Evolutionary conservation across 2,329 filamentous ascomycete species (phyloP).

Genomic region (Phaeosphaeria sp.): DNA sequence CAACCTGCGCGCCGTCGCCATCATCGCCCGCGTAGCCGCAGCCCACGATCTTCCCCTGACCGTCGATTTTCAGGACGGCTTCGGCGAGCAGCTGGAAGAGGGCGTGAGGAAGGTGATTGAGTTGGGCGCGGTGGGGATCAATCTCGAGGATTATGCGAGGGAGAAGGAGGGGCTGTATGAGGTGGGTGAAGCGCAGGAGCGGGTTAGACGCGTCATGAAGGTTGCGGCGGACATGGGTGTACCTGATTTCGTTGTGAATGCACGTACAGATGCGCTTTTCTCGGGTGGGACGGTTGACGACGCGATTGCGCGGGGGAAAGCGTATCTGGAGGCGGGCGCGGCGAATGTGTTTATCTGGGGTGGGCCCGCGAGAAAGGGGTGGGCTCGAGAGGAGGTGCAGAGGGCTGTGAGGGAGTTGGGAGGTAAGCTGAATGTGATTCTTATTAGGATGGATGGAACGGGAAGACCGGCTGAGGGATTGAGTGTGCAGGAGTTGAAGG

Average conservation of each 20-base stretch:
- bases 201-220: slow-evolving; percentile 54
- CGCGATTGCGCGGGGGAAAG: slow-evolving; percentile 60
- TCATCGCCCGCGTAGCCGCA: slow-evolving; percentile 54
- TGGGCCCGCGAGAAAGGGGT: slow-evolving; percentile 49
- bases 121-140: slow-evolving; percentile 63
- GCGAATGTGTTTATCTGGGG: slow-evolving; percentile 69
- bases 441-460: slow-evolving; percentile 15
- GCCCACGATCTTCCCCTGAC: slow-evolving; percentile 57
- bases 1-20: slow-evolving; percentile 58
- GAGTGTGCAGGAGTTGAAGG: slow-evolving; percentile 29
- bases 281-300: slow-evolving; percentile 53
- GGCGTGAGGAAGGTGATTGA: slow-evolving; percentile 56
- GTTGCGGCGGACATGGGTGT: slow-evolving; percentile 57
- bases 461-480: slow-evolving; percentile 18
- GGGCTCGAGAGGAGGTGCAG: slow-evolving; percentile 30
- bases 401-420: slow-evolving; percentile 24
- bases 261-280: slow-evolving; percentile 62
- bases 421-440: slow-evolving; percentile 38
- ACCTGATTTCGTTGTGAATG: slow-evolving; percentile 55
- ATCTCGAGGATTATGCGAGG: slow-evolving; percentile 62
- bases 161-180: slow-evolving; percentile 46
- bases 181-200: slow-evolving; percentile 55
- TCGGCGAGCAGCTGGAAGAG: slow-evolving; percentile 55
- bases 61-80: slow-evolving; percentile 68
- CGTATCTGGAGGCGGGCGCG: slow-evolving; percentile 65